Base-by-base conservation (phyloP, 108 stramenopile genomes). In the Skeletonema menzelii region DNA sequence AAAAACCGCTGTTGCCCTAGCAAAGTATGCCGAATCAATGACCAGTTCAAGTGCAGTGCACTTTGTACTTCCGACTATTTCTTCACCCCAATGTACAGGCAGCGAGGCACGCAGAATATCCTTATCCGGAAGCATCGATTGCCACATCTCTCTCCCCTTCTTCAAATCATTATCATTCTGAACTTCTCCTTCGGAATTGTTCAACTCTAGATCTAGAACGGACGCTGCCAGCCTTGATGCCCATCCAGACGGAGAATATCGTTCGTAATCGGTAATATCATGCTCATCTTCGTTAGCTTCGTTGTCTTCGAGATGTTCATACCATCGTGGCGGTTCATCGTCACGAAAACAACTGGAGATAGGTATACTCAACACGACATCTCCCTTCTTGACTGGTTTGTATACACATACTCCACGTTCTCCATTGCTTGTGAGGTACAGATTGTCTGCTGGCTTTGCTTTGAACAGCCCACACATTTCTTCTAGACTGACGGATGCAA, bases 1-100 rank as follows among this genome's bases (percentile, higher is more conserved):
- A 35, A 81, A 26, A 12, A 88, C 61, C 1, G 90, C 84, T 38
- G 77, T 80, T 17, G 82, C 88, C 24, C 90, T 73, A 4, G 87
- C 84, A 78, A 94, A 94, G 65, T 78, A 94, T 13, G 87, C 73
- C 7, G 76, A 68, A 63, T 90, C 92, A 27, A 89, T 84, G 0
- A 87, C 86, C 30, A 94, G 15, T 37, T 91, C 90, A 57, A 94
- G 71, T 2, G 80, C 84, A 4, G 84, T 86, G 38, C 81, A 89
- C 59, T 71, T 65, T 3, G 87, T 63, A 28, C 47, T 80, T 14
- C 47, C 13, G 3, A 89, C 47, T 5, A 82, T 42, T 19, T 78
- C 76, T 59, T 91, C 90, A 20, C 60, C 32, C 92, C 92, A 94
- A 63, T 94, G 85, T 34, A 94, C 69, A 12, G 91, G 90, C 14